Evolutionary conservation across 2,329 filamentous ascomycete species (phyloP).

Genomic region (Orbilia quercus): DNA sequence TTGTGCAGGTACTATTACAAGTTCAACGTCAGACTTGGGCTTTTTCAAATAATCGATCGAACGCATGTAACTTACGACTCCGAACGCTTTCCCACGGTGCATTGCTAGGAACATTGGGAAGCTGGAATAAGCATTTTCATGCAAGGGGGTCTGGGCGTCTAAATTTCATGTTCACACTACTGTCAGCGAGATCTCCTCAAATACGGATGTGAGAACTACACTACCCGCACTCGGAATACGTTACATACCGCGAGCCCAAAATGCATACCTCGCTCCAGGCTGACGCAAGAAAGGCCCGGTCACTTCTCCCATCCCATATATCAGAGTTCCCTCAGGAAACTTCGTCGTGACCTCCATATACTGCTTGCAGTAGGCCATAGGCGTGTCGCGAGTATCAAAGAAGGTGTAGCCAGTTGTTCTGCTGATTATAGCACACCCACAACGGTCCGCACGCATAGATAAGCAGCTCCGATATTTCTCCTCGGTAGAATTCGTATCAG

Average conservation of each 20-base stretch:
- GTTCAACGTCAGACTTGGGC: neutral
- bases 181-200: neutral
- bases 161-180: neutral
- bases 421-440: conserved; percentile 37
- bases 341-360: conserved; percentile 45
- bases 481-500: neutral
- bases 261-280: conserved; percentile 42
- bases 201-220: neutral
- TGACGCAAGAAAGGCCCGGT: conserved; percentile 47
- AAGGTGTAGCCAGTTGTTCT: conserved; percentile 21
- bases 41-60: neutral
- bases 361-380: conserved; percentile 32
- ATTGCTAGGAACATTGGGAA: conserved; percentile 47
- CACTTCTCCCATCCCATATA: conserved; percentile 47
- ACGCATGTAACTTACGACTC: conserved; percentile 35
- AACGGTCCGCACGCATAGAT: too few relatives aligned
- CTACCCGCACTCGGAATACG: too few relatives aligned
- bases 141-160: conserved; percentile 50
- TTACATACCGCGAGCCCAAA: conserved; percentile 52
- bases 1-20: conserved; percentile 50
- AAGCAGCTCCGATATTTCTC: too few relatives aligned
- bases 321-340: conserved; percentile 29
- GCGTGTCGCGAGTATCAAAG: conserved; percentile 31
- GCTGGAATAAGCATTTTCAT: conserved; percentile 53
- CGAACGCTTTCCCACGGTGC: conserved; percentile 40